Base-by-base conservation (phyloP, 148 eudicot species). In the Cornus kousa region DNA sequence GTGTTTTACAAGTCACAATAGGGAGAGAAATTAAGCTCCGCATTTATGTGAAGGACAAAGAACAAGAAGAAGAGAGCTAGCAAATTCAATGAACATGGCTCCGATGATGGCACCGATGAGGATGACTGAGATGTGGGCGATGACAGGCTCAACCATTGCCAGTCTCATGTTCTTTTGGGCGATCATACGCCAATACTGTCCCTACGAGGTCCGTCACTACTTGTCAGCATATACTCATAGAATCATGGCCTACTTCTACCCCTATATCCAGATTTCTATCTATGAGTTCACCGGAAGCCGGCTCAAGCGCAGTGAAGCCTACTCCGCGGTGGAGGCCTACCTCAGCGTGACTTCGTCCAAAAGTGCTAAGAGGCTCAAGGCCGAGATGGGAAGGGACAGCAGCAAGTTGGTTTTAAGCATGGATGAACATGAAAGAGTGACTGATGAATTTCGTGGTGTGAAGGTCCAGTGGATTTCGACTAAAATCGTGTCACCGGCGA, bases 91-190 rank as follows among this genome's bases (percentile, higher is more conserved):
- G 59, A 53, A 12, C 28, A 53, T 53, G 17, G 19, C 12, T 12
- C 17, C 59, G 3, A 53, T 12, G 59, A 62, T 62, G 66, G 23
- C 23, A 2, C 66, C 66, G 9, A 62, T 17, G 20, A 71, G 70
- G 10, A 79, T 76, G 85, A 67, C 68, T 2, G 85, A 82, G 40
- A 43, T 78, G 35, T 84, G 84, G 83, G 23, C 87, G 20, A 65
- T 78, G n/a, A 66, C 87, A 16, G 86, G 83, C n/a, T 87, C 92
- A 10, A 66, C 84, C 14, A 24, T 89, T 37, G 85, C 86, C 16
- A 89, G 89, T 69, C 64, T 87, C 74, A 79, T 89, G 84, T 87
- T 89, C 9, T 31, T 85, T 48, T 87, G 82, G 85, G 82, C 90
- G 16, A 90, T 88, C 78, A 46, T 88, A 53, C 76, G 85, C 77